Conservation (phyloP, 768 basidiomycete genomes). For the Suillus spraguei region DNA sequence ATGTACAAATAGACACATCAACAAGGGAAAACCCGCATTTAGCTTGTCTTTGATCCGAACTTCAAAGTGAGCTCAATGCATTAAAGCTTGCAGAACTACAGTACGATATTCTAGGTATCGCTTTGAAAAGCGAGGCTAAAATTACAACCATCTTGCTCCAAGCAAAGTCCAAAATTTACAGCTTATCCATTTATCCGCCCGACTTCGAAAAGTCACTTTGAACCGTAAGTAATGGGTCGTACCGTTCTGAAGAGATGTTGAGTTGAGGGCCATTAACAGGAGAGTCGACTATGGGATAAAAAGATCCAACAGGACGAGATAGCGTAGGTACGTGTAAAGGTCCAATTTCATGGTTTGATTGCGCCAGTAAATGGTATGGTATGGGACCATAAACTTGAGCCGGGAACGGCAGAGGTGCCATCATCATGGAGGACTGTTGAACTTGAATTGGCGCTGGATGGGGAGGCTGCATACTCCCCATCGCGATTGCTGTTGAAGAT, state of each 20-base stretch:
- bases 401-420: slow-evolving; percentile 23
- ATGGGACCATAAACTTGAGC: slow-evolving; percentile 31
- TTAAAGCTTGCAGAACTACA: slow-evolving; percentile 1
- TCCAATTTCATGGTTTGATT: slow-evolving; percentile 15
- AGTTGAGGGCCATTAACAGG: slow-evolving; percentile 29
- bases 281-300: slow-evolving; percentile 46
- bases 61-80: background rate
- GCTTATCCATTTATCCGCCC: background rate
- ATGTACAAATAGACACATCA: slow-evolving; percentile 20
- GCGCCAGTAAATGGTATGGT: slow-evolving; percentile 32
- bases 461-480: slow-evolving; percentile 10
- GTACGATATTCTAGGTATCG: slow-evolving; percentile 5
- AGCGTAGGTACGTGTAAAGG: slow-evolving; percentile 18
- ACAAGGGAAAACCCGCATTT: background rate
- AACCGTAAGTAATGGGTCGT: slow-evolving; percentile 23
- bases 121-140: background rate
- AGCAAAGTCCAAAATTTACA: background rate
- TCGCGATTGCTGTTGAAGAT: slow-evolving; percentile 4
- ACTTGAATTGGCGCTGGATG: slow-evolving; percentile 18
- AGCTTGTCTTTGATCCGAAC: background rate
- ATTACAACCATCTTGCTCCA: background rate
- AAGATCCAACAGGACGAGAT: slow-evolving; percentile 31
- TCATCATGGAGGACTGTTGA: slow-evolving; percentile 21
- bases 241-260: slow-evolving; percentile 38
- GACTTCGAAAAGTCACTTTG: slow-evolving; percentile 5